phyloP scores from a whole-genome alignment of 352 stramenopile species.

The Phytophthora niederhauseri region DNA sequence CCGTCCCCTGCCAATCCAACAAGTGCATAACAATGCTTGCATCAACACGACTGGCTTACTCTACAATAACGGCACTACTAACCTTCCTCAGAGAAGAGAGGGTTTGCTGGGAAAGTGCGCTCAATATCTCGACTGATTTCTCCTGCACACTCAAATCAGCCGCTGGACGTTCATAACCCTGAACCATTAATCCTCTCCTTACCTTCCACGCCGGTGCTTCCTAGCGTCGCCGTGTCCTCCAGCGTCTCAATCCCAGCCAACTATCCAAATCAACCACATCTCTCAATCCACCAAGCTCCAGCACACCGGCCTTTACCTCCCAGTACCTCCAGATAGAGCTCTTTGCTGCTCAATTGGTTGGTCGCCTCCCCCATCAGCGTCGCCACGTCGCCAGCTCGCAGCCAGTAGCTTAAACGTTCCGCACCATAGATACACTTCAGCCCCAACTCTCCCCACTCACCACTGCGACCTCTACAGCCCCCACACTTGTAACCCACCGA shows the following conservation, averaged over 20 bases:
- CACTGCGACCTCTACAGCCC: neutral
- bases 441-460: neutral
- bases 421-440: neutral
- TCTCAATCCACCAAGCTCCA: neutral
- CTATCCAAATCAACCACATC: conserved; percentile 27
- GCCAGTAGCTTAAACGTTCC: conserved; percentile 45
- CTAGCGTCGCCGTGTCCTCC: conserved; percentile 42
- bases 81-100: conserved; percentile 52
- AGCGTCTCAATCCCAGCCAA: conserved; percentile 45
- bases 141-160: conserved; percentile 27
- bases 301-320: neutral
- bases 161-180: too few species aligned
- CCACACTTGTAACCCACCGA: conserved; percentile 22
- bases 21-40: neutral
- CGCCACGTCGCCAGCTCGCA: conserved; percentile 35
- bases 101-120: conserved; percentile 66
- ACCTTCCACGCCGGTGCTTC: conserved; percentile 70
- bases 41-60: neutral
- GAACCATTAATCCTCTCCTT: too few species aligned
- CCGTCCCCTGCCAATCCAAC: conserved; percentile 48
- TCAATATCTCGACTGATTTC: conserved; percentile 78
- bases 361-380: conserved; percentile 33
- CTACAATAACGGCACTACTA: neutral
- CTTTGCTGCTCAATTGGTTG: conserved; percentile 1
- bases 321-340: conserved; percentile 42